Evolutionary conservation across 371 early-diverging fungal species (phyloP), one percentile per base, ranked within the genome.

Genomic region (Capillidium rhysosporum): DNA sequence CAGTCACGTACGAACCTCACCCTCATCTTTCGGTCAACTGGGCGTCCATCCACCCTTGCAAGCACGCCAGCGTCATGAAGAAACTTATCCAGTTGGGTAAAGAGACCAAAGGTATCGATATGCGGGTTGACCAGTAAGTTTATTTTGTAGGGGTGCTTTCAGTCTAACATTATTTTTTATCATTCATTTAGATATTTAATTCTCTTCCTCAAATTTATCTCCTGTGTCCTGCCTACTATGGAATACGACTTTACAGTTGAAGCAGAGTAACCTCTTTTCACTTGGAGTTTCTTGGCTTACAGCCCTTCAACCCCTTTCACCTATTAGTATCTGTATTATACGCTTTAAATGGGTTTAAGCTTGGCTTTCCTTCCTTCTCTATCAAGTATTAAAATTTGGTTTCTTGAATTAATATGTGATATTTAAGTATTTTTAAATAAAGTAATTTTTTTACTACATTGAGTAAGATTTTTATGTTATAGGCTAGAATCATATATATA

Each of bases 1-100:
- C 98, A 1, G 94, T 92, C 49, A 97, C 98, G 0, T 90, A 94
- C 56, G 98, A 94, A 64, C 64, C 83, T 0, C 95, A 95, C 57
- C 96, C 98, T 9, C 91, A 94, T 57, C 67, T 90, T 57, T 71
- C 72, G 20, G 72, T 89, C 59, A 76, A 77, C 34, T 65, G 87
- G 57, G 94, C 93, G 0, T 83, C 87, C 0, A 92, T 97, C 52
- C 98, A 97, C 66, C 96, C 98, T 8, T 97, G 98, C 77, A 79
- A 84, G 58, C 98, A 97, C 63, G 94, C 92, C n/a, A 81, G 86
- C 48, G 96, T 97, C 8, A 97, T 95, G 94, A 90, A 86, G 68
- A 77, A 79, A 63, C 79, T 97, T 47, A 80, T 95, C 43, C 90
- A 94, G 57, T 77, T 83, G 52, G 74, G 82, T 69, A 65, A 65